Evolutionary conservation across 495 filamentous ascomycete species (phyloP).

Genomic region (Jackrogersella minutella): DNA sequence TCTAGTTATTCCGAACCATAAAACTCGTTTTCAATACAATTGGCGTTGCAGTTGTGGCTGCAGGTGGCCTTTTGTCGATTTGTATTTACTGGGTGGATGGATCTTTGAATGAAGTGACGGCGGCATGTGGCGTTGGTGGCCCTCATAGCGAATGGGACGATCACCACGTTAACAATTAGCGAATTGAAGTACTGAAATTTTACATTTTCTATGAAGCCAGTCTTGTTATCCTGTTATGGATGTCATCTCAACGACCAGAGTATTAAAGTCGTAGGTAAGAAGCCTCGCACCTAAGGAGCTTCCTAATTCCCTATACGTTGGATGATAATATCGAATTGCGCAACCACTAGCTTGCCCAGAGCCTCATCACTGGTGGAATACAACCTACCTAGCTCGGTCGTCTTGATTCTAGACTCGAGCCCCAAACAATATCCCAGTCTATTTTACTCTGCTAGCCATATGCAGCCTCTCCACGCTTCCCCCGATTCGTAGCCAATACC

Average conservation of each 20-base stretch:
- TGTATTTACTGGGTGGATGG: constrained; percentile 3
- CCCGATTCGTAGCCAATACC: background rate
- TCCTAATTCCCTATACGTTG: background rate
- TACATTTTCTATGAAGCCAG: background rate
- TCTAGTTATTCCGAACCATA: constrained; percentile 1
- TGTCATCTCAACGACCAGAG: too few species aligned
- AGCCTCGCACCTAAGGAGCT: too few species aligned
- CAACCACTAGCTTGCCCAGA: background rate
- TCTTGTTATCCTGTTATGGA: background rate
- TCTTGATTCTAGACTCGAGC: background rate
- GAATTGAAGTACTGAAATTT: constrained; percentile 13
- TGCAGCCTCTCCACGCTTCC: background rate
- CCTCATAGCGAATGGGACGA: constrained; percentile 1
- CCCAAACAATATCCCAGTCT: background rate
- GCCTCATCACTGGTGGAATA: background rate
- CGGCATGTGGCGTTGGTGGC: constrained; percentile 14
- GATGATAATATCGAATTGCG: background rate
- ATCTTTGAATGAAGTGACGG: constrained; percentile 13
- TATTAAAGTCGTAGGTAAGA: too few species aligned
- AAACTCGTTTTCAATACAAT: background rate
- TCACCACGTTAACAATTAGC: constrained; percentile 12
- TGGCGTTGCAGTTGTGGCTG: constrained; percentile 5
- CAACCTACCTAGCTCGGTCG: background rate
- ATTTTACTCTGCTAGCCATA: background rate
- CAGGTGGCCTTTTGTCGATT: constrained; percentile 8